phyloP scores from a whole-genome alignment of 495 filamentous ascomycete species.

The Penicillium canescens region DNA sequence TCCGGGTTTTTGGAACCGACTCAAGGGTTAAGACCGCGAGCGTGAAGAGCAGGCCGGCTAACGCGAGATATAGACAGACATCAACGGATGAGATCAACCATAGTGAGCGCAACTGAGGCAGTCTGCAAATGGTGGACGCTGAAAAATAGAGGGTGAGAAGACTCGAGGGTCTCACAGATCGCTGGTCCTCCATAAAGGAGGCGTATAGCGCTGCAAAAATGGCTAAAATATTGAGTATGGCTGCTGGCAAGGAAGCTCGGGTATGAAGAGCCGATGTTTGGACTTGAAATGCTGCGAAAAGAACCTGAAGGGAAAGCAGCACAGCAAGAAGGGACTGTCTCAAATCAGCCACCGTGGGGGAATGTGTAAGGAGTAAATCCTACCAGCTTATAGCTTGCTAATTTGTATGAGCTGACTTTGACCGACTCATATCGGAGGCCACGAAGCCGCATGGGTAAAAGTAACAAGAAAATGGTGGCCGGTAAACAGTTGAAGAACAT shows the following conservation, averaged over 20 bases:
- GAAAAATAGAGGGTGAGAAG: slow-evolving; percentile 29
- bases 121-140: slow-evolving; percentile 10
- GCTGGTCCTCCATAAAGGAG: slow-evolving; percentile 32
- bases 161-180: slow-evolving; percentile 24
- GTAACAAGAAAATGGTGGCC: neutral
- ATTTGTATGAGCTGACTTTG: neutral
- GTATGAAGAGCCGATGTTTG: neutral
- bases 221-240: slow-evolving; percentile 13
- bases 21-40: slow-evolving; percentile 15
- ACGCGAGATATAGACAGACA: slow-evolving; percentile 6
- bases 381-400: neutral
- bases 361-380: neutral
- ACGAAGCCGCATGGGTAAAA: neutral
- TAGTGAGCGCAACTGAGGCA: slow-evolving; percentile 25
- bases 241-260: slow-evolving; percentile 9
- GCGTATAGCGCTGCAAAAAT: slow-evolving; percentile 7
- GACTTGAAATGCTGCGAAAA: neutral
- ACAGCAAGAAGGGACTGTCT: neutral
- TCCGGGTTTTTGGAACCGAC: slow-evolving; percentile 14
- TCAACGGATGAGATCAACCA: slow-evolving; percentile 12
- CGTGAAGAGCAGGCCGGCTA: slow-evolving; percentile 9
- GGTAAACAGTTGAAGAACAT: neutral
- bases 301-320: neutral
- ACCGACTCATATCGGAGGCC: neutral
- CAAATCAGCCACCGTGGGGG: neutral